These are phyloP conservation scores for Lycium ferocissimum DNA, from an alignment of 257 asterid genomes.

Conservation along the genomic window DNA sequence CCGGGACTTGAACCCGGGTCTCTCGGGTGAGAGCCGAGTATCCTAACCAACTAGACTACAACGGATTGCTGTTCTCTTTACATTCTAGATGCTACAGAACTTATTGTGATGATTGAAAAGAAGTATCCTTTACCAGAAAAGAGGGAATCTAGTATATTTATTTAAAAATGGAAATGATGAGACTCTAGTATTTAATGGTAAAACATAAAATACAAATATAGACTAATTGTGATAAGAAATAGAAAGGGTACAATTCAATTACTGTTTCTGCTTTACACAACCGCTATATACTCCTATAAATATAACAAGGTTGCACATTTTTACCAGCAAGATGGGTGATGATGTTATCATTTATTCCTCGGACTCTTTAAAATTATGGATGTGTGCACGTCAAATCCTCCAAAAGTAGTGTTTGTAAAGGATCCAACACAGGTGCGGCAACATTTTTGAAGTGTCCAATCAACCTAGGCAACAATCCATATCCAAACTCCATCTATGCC, in stretches of 20 bases:
- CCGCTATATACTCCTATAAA: not conserved
- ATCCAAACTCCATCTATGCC: not conserved
- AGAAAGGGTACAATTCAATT: not conserved
- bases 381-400: not conserved
- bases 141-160: not conserved
- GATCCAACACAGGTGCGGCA: not conserved
- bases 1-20: constrained; percentile 97
- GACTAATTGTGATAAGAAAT: not conserved
- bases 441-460: not conserved
- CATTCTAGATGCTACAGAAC: too few relatives aligned
- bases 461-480: not conserved
- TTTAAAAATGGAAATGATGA: not conserved
- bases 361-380: not conserved
- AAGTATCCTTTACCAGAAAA: too few relatives aligned
- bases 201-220: not conserved
- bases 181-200: not conserved
- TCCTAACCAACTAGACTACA: constrained; percentile 99
- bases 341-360: not conserved
- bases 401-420: not conserved
- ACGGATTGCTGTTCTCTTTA: constrained; percentile 44
- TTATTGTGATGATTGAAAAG: too few relatives aligned
- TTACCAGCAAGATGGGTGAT: not conserved
- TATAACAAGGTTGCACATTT: not conserved
- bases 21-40: constrained; percentile 99
- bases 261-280: not conserved